Conservation (phyloP, 169 alveolate genomes). For the Plasmodium billcollinsi region DNA sequence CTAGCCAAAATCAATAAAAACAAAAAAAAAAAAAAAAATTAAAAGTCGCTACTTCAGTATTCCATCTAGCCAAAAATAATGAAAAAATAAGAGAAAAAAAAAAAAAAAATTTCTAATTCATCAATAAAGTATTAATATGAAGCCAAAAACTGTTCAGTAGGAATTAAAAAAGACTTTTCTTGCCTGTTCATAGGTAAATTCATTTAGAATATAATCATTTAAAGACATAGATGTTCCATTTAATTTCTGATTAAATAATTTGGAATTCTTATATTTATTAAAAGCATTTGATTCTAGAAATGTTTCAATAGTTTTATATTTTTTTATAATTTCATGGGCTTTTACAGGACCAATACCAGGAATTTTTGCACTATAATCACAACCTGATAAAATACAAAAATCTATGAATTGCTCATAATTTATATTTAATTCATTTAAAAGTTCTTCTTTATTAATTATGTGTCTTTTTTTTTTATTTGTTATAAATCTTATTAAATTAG, state of each 20-base stretch:
- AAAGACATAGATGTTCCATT: slow-evolving; percentile 55
- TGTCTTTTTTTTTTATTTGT: slow-evolving; percentile 71
- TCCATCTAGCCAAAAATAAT: too few relatives aligned
- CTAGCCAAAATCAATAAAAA: too few relatives aligned
- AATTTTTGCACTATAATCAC: slow-evolving; percentile 97
- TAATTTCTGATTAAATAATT: slow-evolving; percentile 41
- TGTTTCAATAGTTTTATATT: slow-evolving; percentile 91
- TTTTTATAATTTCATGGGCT: slow-evolving; percentile 94
- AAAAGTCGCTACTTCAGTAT: too few relatives aligned
- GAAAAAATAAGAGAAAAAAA: slow-evolving; percentile 7
- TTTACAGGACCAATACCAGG: slow-evolving; percentile 96
- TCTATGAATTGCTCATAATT: slow-evolving; percentile 96
- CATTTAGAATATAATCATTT: slow-evolving; percentile 66
- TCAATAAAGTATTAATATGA: neutral
- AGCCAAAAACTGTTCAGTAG: slow-evolving; percentile 12
- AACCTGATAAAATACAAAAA: slow-evolving; percentile 98
- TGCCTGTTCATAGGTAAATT: slow-evolving; percentile 75
- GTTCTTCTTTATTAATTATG: slow-evolving; percentile 82
- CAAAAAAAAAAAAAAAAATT: neutral
- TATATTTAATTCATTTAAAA: slow-evolving; percentile 87
- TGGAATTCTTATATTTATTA: slow-evolving; percentile 65
- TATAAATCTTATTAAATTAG: slow-evolving; percentile 83
- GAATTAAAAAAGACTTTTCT: slow-evolving; percentile 73
- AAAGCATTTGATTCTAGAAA: slow-evolving; percentile 68
- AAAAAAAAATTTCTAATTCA: neutral